Evolutionary conservation across 768 basidiomycete genomes (phyloP), one percentile per base, ranked within the genome.

Genomic region (Daedaleopsis nitida): DNA sequence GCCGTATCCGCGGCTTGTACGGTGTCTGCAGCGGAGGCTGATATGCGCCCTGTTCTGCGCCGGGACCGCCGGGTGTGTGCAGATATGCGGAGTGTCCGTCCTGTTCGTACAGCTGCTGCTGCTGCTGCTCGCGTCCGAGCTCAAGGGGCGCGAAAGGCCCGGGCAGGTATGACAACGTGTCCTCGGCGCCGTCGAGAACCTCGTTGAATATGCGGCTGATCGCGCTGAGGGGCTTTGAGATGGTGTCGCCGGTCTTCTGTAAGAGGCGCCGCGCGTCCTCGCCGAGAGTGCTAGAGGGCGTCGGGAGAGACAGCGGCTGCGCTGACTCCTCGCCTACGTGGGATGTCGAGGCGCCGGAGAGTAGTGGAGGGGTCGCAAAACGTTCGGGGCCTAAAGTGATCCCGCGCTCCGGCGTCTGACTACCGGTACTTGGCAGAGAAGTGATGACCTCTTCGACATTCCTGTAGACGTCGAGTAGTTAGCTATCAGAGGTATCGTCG

Each of bases 261-360:
- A 96, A 80, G 34, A 96, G 82, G 23, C 88, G 82, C 42, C 85
- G 86, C 1, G 94, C 94, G 68, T 96, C 94, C 55, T 91, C 86
- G 10, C 80, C 72, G 38, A 80, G 66, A 8, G 70, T 67, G 68
- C 82, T 81, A 0, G 78, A 72, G 6, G 79, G 76, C n/a, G 73
- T 75, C 1, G 89, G 81, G 10, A 93, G 76, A 0, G 91, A 76
- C 11, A 96, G 83, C 0, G 87, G 89, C 65, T 88, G 83, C 0
- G 95, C 95, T 5, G 94, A 91, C 72, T 96, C 95, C 76, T 96
- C 94, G 35, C 95, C 95, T 11, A 84, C 84, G 59, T 88, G 87
- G 0, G 86, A 69, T 3, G 43, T 50, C 8, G 50, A 34, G 4
- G 50, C 12, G 1, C 32, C 13, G 1, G 43, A 11, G 12, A 50